A percentile compares a stretch with the other conserved stretches of the same genome.
These are phyloP conservation scores for Vaccinium vitisidaea DNA, from an alignment of 148 eudicot species.

Conservation along the genomic window DNA sequence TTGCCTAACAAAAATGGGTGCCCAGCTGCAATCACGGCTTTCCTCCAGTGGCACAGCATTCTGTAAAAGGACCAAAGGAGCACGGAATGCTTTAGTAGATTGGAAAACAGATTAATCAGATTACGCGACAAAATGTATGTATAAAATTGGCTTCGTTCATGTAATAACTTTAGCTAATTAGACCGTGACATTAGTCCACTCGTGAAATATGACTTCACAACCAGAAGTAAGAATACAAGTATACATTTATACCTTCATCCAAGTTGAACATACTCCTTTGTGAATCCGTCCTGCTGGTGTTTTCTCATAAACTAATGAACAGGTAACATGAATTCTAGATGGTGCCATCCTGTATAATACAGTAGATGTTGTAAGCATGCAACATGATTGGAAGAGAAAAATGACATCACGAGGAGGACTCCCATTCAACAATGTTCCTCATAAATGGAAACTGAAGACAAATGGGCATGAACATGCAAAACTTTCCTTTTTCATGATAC, in stretches of 20 bases:
- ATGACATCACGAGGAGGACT: background rate
- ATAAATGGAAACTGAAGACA: background rate
- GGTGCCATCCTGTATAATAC: slow-evolving; percentile 67
- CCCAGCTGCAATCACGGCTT: slow-evolving; percentile 66
- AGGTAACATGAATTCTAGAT: slow-evolving; percentile 88
- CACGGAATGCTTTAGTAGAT: background rate
- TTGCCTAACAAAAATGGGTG: slow-evolving; percentile 83
- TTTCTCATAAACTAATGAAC: slow-evolving; percentile 82
- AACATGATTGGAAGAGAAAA: background rate
- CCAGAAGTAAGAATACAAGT: background rate
- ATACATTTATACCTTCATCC: slow-evolving; percentile 77
- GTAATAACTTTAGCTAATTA: background rate
- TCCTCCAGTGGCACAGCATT: slow-evolving; percentile 69
- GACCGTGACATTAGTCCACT: background rate
- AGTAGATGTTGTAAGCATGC: slow-evolving; percentile 4
- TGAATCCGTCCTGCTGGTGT: slow-evolving; percentile 86
- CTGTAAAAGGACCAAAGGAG: slow-evolving; percentile 44
- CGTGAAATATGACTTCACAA: background rate
- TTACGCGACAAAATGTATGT: background rate
- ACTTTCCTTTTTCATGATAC: background rate
- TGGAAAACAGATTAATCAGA: background rate
- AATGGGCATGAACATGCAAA: background rate
- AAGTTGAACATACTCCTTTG: slow-evolving; percentile 94
- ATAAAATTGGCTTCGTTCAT: background rate
- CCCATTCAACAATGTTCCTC: background rate